Evolutionary conservation across 305 asterid genomes (phyloP), one percentile per base, ranked within the genome.

Genomic region (Fraxinus xanthoxyloides): DNA sequence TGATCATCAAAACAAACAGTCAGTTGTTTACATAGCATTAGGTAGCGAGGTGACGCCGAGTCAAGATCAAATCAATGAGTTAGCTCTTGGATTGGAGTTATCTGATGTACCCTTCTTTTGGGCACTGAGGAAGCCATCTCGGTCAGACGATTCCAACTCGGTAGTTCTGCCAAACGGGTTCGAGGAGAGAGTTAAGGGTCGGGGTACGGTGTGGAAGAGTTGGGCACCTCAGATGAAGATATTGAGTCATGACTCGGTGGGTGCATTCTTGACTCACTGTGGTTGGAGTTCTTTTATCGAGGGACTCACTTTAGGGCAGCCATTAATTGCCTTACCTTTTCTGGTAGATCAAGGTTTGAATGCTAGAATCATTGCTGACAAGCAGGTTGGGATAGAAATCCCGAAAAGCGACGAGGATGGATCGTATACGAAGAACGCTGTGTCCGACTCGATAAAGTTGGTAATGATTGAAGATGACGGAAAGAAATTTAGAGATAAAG

Each of bases 31-130:
- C 38, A 90, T 87, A 7, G 91, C 92, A 2, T 69, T 90, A 1
- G 94, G 94, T 23, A 92, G 87, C 3, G 93, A 92, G 84, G 83
- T 83, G 28, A 76, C 40, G 1, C 85, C 72, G 56, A 87, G 77
- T 63, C 87, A 85, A 9, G 77, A 80, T 17, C 84, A 84, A 43
- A 10, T 84, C 24, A 63, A 76, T 4, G 85, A 84, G 34, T 30
- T 86, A 38, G 89, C 85, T 65, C 75, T 86, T 1, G 84, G 89
- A 0, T 70, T 86, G 48, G 89, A 86, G 79, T 72, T 78, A 30
- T 83, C 83, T 0, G 23, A 7, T 4, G 32, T 86, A 36, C 80
- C 85, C 5, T 86, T 81, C 72, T 78, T 84, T 23, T 84, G 87
- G 87, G 82, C 56, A 2, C 69, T 81, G 5, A 84, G 85, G 61